Evolutionary conservation across 441 rosid species (phyloP).

Genomic region (Aquilaria agallochum): DNA sequence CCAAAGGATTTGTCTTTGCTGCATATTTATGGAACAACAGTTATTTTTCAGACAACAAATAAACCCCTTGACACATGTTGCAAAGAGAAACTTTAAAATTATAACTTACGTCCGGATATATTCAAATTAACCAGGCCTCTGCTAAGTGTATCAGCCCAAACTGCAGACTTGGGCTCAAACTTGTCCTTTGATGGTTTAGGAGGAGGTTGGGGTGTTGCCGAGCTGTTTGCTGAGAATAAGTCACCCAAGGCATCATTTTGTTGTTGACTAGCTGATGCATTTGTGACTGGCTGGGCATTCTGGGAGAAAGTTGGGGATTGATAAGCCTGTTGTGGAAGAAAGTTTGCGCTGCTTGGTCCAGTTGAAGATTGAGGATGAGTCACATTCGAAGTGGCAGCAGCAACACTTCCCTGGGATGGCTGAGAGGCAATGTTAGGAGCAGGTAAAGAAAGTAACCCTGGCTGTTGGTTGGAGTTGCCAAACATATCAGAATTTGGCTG

Average conservation of each 20-base stretch:
- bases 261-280: constrained; percentile 41
- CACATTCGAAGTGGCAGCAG: constrained; percentile 30
- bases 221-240: constrained; percentile 31
- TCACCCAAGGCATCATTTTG: constrained; percentile 45
- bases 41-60: constrained; percentile 9
- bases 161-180: constrained; percentile 95
- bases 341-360: constrained; percentile 41
- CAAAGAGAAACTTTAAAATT: no score
- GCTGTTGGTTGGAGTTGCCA: constrained; percentile 27
- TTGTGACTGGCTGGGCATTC: constrained; percentile 29
- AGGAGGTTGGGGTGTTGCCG: constrained; percentile 35
- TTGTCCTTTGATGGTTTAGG: constrained; percentile 59
- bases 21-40: constrained; percentile 22
- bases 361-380: constrained; percentile 17
- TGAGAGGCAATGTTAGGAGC: constrained; percentile 26
- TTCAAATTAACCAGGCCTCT: constrained; percentile 95
- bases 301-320: not conserved
- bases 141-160: constrained; percentile 98
- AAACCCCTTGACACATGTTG: no score
- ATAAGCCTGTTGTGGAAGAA: constrained; percentile 36
- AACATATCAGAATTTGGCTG: constrained; percentile 2
- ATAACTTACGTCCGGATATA: constrained; percentile 91
- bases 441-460: constrained; percentile 22
- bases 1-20: constrained; percentile 95
- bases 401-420: constrained; percentile 39